phyloP scores from a whole-genome alignment of 805 yeast genomes.

The Maudiozyma turicensis region DNA sequence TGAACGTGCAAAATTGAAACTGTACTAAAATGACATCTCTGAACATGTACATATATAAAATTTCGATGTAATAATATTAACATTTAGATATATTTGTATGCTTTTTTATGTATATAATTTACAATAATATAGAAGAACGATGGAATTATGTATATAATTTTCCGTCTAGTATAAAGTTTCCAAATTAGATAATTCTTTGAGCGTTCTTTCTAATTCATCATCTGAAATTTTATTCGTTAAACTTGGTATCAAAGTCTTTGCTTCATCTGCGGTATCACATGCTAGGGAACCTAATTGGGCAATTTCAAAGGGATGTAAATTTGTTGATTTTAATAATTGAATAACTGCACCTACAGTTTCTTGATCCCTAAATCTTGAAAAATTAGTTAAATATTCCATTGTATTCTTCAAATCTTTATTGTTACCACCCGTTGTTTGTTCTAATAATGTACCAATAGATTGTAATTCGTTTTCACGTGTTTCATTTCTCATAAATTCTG shows the following conservation, averaged over 20 bases:
- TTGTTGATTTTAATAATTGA: conserved; percentile 61
- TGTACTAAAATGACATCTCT: neutral
- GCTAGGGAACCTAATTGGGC: conserved; percentile 84
- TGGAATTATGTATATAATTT: conserved; percentile 4
- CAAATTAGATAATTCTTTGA: conserved; percentile 73
- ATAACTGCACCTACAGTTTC: conserved; percentile 93
- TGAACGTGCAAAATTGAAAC: neutral
- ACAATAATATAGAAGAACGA: conserved; percentile 3
- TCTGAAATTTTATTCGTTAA: conserved; percentile 72
- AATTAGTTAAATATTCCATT: conserved; percentile 71
- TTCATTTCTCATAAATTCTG: conserved; percentile 36
- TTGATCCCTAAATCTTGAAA: conserved; percentile 84
- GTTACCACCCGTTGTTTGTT: conserved; percentile 48
- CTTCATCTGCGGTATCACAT: conserved; percentile 96
- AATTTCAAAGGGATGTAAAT: conserved; percentile 88
- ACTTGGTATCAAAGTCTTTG: conserved; percentile 87
- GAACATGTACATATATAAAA: neutral
- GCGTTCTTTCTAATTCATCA: conserved; percentile 74
- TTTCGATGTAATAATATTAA: neutral
- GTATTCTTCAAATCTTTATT: conserved; percentile 88
- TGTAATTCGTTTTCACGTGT: conserved; percentile 36
- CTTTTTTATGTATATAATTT: neutral
- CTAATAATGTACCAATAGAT: conserved; percentile 24
- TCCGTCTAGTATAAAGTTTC: conserved; percentile 35
- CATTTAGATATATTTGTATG: neutral